phyloP scores from a whole-genome alignment of 179 eudicot species.

The Amaranthus tricolor region DNA sequence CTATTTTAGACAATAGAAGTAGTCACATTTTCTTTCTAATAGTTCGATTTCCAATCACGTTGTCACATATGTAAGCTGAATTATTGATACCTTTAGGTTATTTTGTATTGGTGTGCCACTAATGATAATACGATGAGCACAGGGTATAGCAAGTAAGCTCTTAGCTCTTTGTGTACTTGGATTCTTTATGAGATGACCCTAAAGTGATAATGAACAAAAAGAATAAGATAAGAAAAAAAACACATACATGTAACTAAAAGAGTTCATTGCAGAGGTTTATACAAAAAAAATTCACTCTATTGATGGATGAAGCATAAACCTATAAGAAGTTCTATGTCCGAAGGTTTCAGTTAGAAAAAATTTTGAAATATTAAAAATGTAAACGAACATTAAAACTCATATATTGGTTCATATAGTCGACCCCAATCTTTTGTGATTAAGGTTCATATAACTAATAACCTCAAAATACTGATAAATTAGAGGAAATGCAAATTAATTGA shows the following conservation, averaged over 20 bases:
- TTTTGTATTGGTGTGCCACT: constrained; percentile 99
- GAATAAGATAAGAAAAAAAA: neutral
- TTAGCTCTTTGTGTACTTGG: constrained; percentile 97
- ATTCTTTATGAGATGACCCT: constrained; percentile 99
- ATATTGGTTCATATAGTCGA: too few relatives aligned
- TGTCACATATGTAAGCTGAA: neutral
- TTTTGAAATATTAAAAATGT: neutral
- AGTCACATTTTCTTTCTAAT: constrained; percentile 8
- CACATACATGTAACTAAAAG: neutral
- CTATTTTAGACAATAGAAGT: constrained; percentile 35
- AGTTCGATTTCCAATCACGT: neutral
- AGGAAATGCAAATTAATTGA: neutral
- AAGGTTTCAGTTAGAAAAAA: neutral
- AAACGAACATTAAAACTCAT: too few relatives aligned
- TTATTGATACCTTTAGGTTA: constrained; percentile 71
- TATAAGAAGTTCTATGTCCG: neutral
- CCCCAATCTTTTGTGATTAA: too few relatives aligned
- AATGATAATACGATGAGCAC: constrained; percentile 80
- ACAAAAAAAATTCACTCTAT: neutral
- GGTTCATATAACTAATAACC: neutral
- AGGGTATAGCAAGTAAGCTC: constrained; percentile 89
- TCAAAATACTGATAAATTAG: neutral
- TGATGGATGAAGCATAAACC: neutral
- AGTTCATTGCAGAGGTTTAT: neutral
- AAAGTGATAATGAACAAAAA: constrained; percentile 15